Percentiles rank a stretch among this genome's conserved stretches.
phyloP scores from a whole-genome alignment of 805 yeast species.

The fission yeast (Schizosaccharomyces pombe) region DNA sequence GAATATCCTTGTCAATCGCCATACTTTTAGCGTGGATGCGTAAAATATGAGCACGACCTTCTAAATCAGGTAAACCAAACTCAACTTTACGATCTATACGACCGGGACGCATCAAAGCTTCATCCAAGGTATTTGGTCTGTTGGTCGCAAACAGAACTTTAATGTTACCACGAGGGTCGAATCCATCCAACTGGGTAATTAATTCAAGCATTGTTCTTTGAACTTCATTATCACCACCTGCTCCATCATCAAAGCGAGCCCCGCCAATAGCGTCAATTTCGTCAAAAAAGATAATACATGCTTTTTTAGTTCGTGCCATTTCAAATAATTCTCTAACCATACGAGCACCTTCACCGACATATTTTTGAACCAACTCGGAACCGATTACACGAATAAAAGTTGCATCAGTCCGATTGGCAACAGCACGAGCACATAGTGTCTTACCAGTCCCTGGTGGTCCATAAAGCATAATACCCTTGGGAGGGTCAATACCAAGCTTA shows the following conservation, averaged over 20 bases:
- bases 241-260: conserved; percentile 98
- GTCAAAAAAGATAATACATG: conserved; percentile 92
- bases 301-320: conserved; percentile 96
- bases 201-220: conserved; percentile 97
- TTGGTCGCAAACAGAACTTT: conserved; percentile 99
- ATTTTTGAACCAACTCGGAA: conserved; percentile 90
- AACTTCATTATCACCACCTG: conserved; percentile 97
- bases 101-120: conserved; percentile 93
- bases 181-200: conserved; percentile 93
- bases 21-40: conserved; percentile 91
- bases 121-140: conserved; percentile 93
- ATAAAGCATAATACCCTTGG: conserved; percentile 84
- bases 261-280: conserved; percentile 99
- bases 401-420: conserved; percentile 96
- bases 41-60: conserved; percentile 93
- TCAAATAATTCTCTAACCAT: conserved; percentile 97
- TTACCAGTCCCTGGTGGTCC: conserved; percentile 99
- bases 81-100: conserved; percentile 97
- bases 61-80: conserved; percentile 85
- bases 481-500: conserved; percentile 93
- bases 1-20: conserved; percentile 90
- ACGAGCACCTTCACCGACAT: conserved; percentile 98
- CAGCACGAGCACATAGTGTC: conserved; percentile 95
- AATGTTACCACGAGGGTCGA: conserved; percentile 95
- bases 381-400: conserved; percentile 96